A percentile compares a stretch with the other conserved stretches of the same genome.
Evolutionary conservation across 208 protist species (phyloP).

Genomic region (Zelonia costaricensis): DNA sequence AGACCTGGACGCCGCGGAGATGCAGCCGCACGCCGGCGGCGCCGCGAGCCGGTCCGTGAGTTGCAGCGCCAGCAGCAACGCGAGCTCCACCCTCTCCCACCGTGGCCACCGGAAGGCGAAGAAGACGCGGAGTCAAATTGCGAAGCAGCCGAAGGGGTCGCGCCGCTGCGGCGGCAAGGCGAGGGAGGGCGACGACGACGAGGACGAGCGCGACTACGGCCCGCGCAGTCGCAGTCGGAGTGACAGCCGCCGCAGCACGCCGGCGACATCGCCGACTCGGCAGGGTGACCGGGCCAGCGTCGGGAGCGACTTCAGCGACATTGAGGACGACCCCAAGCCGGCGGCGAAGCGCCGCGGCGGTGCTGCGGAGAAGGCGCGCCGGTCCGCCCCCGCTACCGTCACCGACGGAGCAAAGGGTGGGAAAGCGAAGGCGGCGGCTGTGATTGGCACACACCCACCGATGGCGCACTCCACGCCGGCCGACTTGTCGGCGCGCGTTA

Average conservation of each 20-base stretch:
- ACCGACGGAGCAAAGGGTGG: too few relatives aligned
- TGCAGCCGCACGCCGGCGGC: neutral
- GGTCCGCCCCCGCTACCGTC: too few relatives aligned
- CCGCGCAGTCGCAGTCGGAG: too few relatives aligned
- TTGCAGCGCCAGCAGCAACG: constrained; percentile 2
- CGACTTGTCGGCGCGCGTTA: neutral
- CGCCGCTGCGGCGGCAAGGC: neutral
- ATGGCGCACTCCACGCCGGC: neutral
- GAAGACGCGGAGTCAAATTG: too few relatives aligned
- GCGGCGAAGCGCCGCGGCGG: neutral
- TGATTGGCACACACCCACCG: neutral
- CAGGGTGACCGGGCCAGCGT: constrained; percentile 5
- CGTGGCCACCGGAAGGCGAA: neutral
- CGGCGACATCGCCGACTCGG: constrained; percentile 17
- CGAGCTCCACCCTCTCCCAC: too few relatives aligned
- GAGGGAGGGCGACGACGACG: constrained; percentile 18
- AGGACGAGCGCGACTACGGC: too few relatives aligned
- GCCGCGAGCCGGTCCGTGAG: neutral
- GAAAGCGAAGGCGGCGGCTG: too few relatives aligned
- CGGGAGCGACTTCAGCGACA: constrained; percentile 26
- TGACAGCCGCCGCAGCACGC: constrained; percentile 14
- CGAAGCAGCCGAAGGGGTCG: neutral
- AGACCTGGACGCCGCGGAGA: constrained; percentile 29
- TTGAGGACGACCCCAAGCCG: constrained; percentile 18
- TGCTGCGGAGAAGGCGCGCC: too few relatives aligned